Evolutionary conservation across 768 basidiomycete genomes (phyloP), one percentile per base, ranked within the genome.

Genomic region (Coprinellus aureogranulatus): DNA sequence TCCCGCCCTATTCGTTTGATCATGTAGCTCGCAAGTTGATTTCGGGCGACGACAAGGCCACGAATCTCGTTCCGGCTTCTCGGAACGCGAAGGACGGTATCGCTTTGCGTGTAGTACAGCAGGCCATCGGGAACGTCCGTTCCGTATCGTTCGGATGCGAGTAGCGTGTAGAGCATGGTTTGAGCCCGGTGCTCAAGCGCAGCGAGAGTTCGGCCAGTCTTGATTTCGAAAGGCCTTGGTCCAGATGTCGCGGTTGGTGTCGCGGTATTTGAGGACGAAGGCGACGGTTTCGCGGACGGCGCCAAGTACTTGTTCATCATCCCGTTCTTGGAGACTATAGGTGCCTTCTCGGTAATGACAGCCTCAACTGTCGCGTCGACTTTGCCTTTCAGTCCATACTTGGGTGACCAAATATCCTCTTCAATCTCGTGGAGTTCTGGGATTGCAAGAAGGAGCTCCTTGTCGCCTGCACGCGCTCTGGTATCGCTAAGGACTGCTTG

Each of bases 351-450:
- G 6, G 79, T 70, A 44, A 94, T 79, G 30, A 85, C 69, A 0
- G 84, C 84, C 60, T 90, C 79, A 2, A 98, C 85, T 1, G 89
- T 93, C 1, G 90, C 96, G 64, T 99, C 97, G 22, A 98, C 76
- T 72, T 98, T 98, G 23, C 97, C 97, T 69, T 95, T 96, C 34
- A 99, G 77, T 1, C 97, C 97, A 64, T 92, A 96, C 2, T 85
- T 88, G 0, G 97, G 96, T 0, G 93, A 95, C 90, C 92, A 97
- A 61, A 99, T 96, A 62, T 98, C 94, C 68, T 99, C 97, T 75
- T 99, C 97, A 41, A 96, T 81, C 57, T 94, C 94, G 60, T 92
- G 82, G 4, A 97, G 72, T 27, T 86, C 76, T 4, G 83, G 76
- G 48, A 99, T 85, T 0, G 92, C 89, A 0, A 97, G 78, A 10